Percentiles rank a stretch among this genome's conserved stretches.
Conservation (phyloP, 2,329 filamentous ascomycete species). For the Talaromyces marneffei region DNA sequence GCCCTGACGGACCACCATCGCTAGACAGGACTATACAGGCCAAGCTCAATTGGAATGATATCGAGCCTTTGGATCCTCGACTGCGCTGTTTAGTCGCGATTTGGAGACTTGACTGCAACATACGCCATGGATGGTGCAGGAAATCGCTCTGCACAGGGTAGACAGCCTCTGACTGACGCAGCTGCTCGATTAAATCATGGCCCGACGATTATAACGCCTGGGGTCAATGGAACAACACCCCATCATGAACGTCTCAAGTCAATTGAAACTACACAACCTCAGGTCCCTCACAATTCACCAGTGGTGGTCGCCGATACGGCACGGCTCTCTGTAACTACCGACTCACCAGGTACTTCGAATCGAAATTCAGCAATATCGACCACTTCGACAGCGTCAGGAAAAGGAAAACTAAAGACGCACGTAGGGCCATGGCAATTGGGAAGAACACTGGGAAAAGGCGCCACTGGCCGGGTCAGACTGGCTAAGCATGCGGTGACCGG, state of each 20-base stretch:
- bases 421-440: conserved; percentile 94
- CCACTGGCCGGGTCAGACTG: conserved; percentile 78
- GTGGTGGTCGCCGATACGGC: conserved; percentile 42
- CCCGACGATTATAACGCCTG: conserved; percentile 19
- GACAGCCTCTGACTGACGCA: conserved; percentile 45
- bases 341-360: conserved; percentile 46
- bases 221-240: conserved; percentile 11
- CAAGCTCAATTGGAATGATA: background rate
- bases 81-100: background rate
- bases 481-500: conserved; percentile 74
- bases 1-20: background rate
- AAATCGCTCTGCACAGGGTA: conserved; percentile 18
- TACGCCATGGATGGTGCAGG: conserved; percentile 20
- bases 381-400: conserved; percentile 50
- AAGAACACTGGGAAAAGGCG: conserved; percentile 80
- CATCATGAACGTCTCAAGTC: conserved; percentile 18
- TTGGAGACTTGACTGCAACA: background rate
- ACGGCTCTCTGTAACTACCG: conserved; percentile 48
- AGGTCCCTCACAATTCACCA: conserved; percentile 27
- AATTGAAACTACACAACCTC: conserved; percentile 18
- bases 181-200: conserved; percentile 45
- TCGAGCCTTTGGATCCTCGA: background rate
- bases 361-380: conserved; percentile 50
- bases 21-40: background rate
- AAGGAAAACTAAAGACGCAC: conserved; percentile 59